phyloP scores from a whole-genome alignment of 2,329 filamentous ascomycete genomes.

The Penicillium olsonii region DNA sequence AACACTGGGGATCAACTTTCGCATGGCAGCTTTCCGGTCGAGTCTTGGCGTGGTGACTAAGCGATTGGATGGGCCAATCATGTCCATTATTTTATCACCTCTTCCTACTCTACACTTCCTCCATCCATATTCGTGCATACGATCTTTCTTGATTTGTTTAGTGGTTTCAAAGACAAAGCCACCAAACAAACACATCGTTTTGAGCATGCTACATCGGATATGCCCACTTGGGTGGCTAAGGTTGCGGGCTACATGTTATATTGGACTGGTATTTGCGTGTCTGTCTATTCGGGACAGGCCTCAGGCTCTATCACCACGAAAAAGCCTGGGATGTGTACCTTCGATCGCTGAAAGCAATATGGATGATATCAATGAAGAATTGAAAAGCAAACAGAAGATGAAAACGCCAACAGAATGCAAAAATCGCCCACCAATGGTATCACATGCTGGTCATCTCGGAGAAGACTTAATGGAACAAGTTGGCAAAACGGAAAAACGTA shows the following conservation, averaged over 20 bases:
- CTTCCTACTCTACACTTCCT: background rate
- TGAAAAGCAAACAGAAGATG: constrained; percentile 4
- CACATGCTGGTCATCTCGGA: constrained; percentile 29
- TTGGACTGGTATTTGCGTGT: too few relatives aligned
- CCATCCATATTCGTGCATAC: background rate
- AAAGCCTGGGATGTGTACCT: background rate
- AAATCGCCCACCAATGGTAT: constrained; percentile 27
- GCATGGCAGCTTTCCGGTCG: constrained; percentile 14
- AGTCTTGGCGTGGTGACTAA: constrained; percentile 30
- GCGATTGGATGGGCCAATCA: constrained; percentile 9
- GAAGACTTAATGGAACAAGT: constrained; percentile 16
- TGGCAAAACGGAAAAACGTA: constrained; percentile 8
- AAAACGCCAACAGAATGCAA: constrained; percentile 27
- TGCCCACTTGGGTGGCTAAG: too few relatives aligned
- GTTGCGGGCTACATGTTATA: too few relatives aligned
- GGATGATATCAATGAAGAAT: background rate
- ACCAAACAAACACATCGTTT: too few relatives aligned
- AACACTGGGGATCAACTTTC: constrained; percentile 12
- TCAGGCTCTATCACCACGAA: too few relatives aligned
- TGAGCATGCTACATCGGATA: too few relatives aligned
- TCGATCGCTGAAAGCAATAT: background rate
- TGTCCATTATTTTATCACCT: constrained; percentile 6
- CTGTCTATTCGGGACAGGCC: too few relatives aligned
- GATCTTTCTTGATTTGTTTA: background rate
- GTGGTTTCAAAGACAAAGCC: too few relatives aligned